phyloP scores from a whole-genome alignment of 163 green algal genomes.

The Scenedesmus sp. region DNA sequence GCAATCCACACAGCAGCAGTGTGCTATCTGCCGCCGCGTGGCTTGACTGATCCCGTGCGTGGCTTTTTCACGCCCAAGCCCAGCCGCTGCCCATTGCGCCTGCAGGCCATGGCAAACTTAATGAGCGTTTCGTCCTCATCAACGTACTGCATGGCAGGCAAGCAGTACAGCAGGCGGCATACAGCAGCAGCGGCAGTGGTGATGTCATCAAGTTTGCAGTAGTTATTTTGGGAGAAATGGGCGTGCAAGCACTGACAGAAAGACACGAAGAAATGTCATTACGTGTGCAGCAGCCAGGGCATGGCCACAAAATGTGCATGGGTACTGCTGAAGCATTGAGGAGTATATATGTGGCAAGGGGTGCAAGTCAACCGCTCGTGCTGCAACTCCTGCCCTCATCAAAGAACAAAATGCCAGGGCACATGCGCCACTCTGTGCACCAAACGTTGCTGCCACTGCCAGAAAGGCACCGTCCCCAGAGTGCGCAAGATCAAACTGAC shows the following conservation, averaged over 20 bases:
- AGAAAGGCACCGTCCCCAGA: background rate
- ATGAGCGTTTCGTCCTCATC: conserved; percentile 54
- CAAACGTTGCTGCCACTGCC: no score
- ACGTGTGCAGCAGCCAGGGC: no score
- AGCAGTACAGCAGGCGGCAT: background rate
- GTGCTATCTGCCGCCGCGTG: conserved; percentile 23
- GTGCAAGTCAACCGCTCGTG: background rate
- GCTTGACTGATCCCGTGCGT: conserved; percentile 45
- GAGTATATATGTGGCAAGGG: background rate
- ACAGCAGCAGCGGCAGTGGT: background rate
- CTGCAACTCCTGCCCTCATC: background rate
- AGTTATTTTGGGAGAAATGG: no score
- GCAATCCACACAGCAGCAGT: background rate
- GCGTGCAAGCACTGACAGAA: background rate
- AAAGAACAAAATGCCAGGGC: background rate
- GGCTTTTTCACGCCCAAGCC: conserved; percentile 38
- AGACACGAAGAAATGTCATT: no score
- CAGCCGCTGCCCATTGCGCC: conserved; percentile 29
- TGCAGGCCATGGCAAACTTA: conserved; percentile 46
- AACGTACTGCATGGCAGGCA: conserved; percentile 38
- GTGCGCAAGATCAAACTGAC: background rate
- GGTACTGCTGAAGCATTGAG: background rate
- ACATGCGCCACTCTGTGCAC: background rate
- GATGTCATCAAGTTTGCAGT: background rate
- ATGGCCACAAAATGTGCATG: background rate